A percentile compares a stretch with the other conserved stretches of the same genome.
These are phyloP conservation scores for Lichtheimia ramosa DNA, from an alignment of 371 early-diverging fungal genomes.

Conservation along the genomic window DNA sequence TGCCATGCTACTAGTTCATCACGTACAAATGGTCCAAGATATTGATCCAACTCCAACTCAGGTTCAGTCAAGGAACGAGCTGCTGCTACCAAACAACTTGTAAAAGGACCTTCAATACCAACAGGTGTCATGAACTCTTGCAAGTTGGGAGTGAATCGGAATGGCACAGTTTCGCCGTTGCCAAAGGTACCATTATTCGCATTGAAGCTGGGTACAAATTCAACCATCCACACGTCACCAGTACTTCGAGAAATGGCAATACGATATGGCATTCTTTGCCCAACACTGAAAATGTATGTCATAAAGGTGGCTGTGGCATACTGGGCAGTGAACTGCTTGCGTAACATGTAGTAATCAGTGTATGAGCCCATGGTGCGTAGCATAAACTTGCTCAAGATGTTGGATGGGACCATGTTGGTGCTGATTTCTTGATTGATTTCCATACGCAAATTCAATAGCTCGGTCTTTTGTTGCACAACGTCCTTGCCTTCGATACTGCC, in stretches of 20 bases:
- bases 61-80: slow-evolving; percentile 78
- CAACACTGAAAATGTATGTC: slow-evolving; percentile 86
- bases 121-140: slow-evolving; percentile 91
- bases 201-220: slow-evolving; percentile 69
- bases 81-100: slow-evolving; percentile 77
- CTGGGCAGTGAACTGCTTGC: slow-evolving; percentile 91
- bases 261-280: slow-evolving; percentile 86
- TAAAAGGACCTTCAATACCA: slow-evolving; percentile 92
- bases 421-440: slow-evolving; percentile 83
- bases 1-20: slow-evolving; percentile 89
- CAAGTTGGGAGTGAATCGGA: slow-evolving; percentile 96
- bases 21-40: slow-evolving; percentile 81
- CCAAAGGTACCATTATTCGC: slow-evolving; percentile 36
- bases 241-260: slow-evolving; percentile 82
- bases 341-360: slow-evolving; percentile 88
- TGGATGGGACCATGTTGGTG: slow-evolving; percentile 76
- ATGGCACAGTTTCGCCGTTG: slow-evolving; percentile 85
- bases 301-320: slow-evolving; percentile 87
- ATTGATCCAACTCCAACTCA: slow-evolving; percentile 83
- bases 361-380: slow-evolving; percentile 69
- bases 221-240: slow-evolving; percentile 82
- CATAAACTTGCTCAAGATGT: slow-evolving; percentile 79
- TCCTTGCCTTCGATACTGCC: slow-evolving; percentile 9
- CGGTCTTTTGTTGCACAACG: slow-evolving; percentile 53
- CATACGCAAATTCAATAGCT: slow-evolving; percentile 73